Evolutionary conservation across 306 rosid species (phyloP).

Genomic region (Fragaria vesca): DNA sequence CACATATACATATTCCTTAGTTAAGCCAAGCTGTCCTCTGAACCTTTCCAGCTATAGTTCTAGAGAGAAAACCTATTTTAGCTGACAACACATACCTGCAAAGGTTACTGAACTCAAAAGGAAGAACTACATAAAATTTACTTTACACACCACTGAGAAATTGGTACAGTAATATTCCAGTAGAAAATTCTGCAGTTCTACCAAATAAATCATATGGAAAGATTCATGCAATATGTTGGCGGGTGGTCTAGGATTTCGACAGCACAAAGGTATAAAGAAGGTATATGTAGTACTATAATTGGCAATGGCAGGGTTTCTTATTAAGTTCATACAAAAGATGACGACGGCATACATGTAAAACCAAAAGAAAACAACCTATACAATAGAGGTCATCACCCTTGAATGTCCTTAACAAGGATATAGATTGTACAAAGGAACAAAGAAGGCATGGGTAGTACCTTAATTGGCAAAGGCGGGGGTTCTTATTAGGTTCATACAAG

Average conservation of each 20-base stretch:
- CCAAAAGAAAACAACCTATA: not conserved
- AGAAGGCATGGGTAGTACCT: not conserved
- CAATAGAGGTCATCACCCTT: not conserved
- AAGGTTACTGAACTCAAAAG: not conserved
- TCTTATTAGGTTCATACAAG: conserved; percentile 2
- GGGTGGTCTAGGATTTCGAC: not conserved
- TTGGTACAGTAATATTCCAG: not conserved
- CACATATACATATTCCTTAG: not conserved
- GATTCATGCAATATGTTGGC: not conserved
- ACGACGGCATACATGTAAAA: not conserved
- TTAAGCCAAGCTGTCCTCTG: not conserved
- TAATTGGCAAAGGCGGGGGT: not conserved
- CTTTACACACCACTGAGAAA: not conserved
- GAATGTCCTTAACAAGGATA: not conserved
- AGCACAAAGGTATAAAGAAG: not conserved
- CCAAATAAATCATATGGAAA: not conserved
- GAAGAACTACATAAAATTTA: not conserved
- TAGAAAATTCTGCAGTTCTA: not conserved
- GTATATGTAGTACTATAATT: not conserved
- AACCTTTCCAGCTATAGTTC: not conserved
- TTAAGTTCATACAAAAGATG: not conserved
- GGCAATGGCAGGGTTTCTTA: not conserved
- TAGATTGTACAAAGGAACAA: not conserved
- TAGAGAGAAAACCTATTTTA: not conserved
- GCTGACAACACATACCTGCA: not conserved